phyloP scores from a whole-genome alignment of 108 stramenopile species.

The Cyclotella choctawhatcheeana region DNA sequence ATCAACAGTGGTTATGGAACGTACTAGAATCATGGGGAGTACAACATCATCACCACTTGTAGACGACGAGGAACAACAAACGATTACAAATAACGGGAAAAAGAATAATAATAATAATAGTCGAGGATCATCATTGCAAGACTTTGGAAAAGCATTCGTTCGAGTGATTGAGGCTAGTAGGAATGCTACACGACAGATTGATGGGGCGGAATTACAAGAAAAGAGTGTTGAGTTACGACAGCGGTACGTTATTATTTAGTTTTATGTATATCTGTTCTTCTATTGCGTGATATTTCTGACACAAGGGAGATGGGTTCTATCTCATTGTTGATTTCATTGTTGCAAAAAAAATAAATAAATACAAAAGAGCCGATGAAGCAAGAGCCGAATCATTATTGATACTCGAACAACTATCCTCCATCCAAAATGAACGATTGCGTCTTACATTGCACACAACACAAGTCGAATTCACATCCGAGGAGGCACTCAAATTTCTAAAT shows the following conservation, averaged over 20 bases:
- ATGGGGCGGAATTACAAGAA: constrained; percentile 60
- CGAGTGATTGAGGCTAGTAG: constrained; percentile 63
- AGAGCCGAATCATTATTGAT: constrained; percentile 26
- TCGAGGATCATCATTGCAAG: constrained; percentile 19
- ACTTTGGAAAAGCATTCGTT: constrained; percentile 49
- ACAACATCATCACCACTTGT: no score
- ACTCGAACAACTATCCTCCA: constrained; percentile 22
- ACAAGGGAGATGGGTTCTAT: background rate
- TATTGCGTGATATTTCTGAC: background rate
- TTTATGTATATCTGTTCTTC: background rate
- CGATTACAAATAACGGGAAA: no score
- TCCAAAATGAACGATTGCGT: constrained; percentile 42
- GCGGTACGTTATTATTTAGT: constrained; percentile 1
- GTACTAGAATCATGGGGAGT: constrained; percentile 8
- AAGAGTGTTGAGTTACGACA: constrained; percentile 56
- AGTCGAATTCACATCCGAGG: constrained; percentile 37
- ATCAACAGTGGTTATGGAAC: no score
- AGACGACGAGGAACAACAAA: no score
- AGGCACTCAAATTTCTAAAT: constrained; percentile 44
- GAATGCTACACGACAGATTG: constrained; percentile 60
- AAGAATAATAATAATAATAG: background rate
- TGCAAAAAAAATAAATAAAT: constrained; percentile 3
- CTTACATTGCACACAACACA: constrained; percentile 35
- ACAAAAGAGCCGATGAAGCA: constrained; percentile 37
- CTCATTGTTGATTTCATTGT: background rate